Conservation (phyloP, 805 yeast species). For the Saccharomyces cerevisiae region DNA sequence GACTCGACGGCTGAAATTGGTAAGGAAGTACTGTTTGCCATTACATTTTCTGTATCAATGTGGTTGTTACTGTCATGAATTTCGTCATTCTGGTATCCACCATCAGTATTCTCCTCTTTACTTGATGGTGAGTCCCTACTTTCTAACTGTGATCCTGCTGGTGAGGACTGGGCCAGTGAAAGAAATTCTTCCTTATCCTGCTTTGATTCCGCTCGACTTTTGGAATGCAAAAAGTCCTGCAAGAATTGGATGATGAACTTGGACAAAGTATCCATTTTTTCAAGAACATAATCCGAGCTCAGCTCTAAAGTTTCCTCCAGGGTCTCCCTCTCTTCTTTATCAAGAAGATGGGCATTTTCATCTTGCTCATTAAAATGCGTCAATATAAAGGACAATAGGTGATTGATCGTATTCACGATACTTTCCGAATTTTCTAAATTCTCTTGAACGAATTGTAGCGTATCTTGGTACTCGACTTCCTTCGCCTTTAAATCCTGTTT, state of each 20-base stretch:
- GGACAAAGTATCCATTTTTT: constrained; percentile 23
- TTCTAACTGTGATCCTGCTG: neutral
- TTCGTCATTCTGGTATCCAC: neutral
- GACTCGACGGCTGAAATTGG: neutral
- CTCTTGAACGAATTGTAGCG: constrained; percentile 25
- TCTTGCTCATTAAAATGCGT: constrained; percentile 7
- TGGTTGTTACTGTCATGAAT: neutral
- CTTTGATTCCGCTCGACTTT: neutral
- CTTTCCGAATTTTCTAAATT: constrained; percentile 23
- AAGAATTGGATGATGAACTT: constrained; percentile 5
- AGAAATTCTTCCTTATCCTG: neutral
- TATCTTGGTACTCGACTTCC: constrained; percentile 20
- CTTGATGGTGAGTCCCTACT: neutral
- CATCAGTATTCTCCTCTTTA: neutral
- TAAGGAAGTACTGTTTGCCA: constrained; percentile 17
- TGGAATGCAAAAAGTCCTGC: neutral
- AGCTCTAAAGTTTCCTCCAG: constrained; percentile 17
- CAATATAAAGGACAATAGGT: constrained; percentile 11
- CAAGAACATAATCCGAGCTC: constrained; percentile 21
- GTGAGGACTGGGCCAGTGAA: neutral
- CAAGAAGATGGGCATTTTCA: constrained; percentile 2
- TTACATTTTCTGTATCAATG: constrained; percentile 1
- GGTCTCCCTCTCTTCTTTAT: constrained; percentile 15
- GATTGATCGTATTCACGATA: constrained; percentile 18
- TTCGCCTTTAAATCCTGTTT: constrained; percentile 22